Conservation (phyloP, 2,329 filamentous ascomycete genomes). For the Claviceps purpurea region DNA sequence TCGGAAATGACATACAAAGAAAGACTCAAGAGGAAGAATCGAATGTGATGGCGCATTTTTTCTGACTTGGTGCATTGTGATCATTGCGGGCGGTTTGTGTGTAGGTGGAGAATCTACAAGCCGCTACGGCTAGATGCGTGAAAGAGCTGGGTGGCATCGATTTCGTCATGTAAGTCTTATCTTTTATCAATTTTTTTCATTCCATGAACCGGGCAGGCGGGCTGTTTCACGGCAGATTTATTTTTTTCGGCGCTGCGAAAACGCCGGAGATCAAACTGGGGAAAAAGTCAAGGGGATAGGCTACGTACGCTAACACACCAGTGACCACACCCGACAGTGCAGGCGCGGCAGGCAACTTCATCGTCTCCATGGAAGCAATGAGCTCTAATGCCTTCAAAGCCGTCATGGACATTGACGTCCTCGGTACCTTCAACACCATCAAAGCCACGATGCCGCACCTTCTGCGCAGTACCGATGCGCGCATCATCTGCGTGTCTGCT, state of each 20-base stretch:
- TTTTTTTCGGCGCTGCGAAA: neutral
- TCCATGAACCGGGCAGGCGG: too few relatives aligned
- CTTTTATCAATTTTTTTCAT: too few relatives aligned
- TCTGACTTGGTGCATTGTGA: neutral
- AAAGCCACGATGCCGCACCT: constrained; percentile 84
- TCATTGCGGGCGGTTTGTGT: neutral
- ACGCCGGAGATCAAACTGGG: neutral
- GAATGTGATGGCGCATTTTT: neutral
- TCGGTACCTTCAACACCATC: constrained; percentile 88
- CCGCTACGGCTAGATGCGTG: constrained; percentile 66
- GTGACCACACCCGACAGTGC: constrained; percentile 43
- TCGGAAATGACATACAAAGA: neutral
- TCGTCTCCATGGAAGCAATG: constrained; percentile 70
- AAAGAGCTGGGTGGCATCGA: constrained; percentile 80
- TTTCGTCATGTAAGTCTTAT: constrained; percentile 64
- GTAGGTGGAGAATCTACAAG: constrained; percentile 26
- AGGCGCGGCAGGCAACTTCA: constrained; percentile 90
- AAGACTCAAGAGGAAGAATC: neutral
- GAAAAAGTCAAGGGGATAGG: neutral
- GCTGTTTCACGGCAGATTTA: neutral
- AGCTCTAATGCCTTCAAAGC: constrained; percentile 84
- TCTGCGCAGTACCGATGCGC: constrained; percentile 58
- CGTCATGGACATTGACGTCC: constrained; percentile 90
- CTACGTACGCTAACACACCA: neutral
- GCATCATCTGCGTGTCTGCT: constrained; percentile 81